These are phyloP conservation scores for Rhodotorula sp. DNA, from an alignment of 1,284 basidiomycete species.

Conservation along the genomic window DNA sequence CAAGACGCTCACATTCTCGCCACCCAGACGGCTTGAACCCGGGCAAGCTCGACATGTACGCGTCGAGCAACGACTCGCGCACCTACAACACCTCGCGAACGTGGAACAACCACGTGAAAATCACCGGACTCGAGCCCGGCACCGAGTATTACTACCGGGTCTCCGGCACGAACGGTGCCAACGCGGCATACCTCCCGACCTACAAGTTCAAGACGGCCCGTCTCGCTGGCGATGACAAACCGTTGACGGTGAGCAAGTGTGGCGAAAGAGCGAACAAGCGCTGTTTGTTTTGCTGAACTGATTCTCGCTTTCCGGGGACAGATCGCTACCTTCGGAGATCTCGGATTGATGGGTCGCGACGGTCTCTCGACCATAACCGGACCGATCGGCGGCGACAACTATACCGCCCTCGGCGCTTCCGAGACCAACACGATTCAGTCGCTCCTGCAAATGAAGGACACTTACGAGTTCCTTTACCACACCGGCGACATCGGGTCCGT, in stretches of 20 bases:
- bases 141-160: conserved; percentile 30
- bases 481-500: conserved; percentile 44
- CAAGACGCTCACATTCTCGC: background rate
- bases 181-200: conserved; percentile 26
- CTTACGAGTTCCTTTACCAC: conserved; percentile 42
- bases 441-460: conserved; percentile 41
- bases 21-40: conserved; percentile 24
- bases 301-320: background rate
- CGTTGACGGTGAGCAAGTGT: conserved; percentile 40
- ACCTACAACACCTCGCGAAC: conserved; percentile 39
- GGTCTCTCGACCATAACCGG: conserved; percentile 41
- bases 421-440: conserved; percentile 47
- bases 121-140: conserved; percentile 26
- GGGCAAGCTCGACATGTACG: conserved; percentile 21
- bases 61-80: conserved; percentile 7
- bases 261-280: conserved; percentile 29
- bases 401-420: conserved; percentile 33
- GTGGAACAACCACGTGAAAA: conserved; percentile 38
- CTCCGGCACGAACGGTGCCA: conserved; percentile 25
- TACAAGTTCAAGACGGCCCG: conserved; percentile 39
- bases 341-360: conserved; percentile 46
- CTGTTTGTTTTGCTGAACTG: background rate
- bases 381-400: conserved; percentile 35
- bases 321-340: conserved; percentile 12
- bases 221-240: conserved; percentile 35